phyloP scores from a whole-genome alignment of 2,329 filamentous ascomycete species.

The Aspergillus sergii region DNA sequence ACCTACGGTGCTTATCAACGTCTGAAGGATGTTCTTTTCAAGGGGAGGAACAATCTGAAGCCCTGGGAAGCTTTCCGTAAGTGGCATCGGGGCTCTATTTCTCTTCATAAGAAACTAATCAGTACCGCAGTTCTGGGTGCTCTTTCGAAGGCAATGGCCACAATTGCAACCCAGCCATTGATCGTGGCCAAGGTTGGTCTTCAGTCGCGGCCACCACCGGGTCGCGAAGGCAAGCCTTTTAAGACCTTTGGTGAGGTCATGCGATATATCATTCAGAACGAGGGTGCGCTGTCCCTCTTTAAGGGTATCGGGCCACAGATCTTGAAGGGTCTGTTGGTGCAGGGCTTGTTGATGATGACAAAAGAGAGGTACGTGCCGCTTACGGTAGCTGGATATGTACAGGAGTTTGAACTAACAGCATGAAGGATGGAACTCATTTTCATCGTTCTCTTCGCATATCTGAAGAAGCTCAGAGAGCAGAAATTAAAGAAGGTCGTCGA shows the following conservation, averaged over 20 bases:
- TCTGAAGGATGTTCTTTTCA: slow-evolving; percentile 75
- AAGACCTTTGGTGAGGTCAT: slow-evolving; percentile 93
- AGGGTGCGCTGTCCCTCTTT: slow-evolving; percentile 82
- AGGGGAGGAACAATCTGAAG: slow-evolving; percentile 72
- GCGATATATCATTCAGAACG: slow-evolving; percentile 86
- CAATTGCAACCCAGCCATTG: slow-evolving; percentile 87
- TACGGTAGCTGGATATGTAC: not conserved
- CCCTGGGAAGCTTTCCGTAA: slow-evolving; percentile 89
- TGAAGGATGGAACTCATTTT: slow-evolving; percentile 83
- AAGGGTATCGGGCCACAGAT: slow-evolving; percentile 97
- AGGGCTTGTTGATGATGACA: slow-evolving; percentile 98
- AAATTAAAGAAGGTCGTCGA: slow-evolving; percentile 70
- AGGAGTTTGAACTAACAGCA: slow-evolving; percentile 13
- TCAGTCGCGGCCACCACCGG: slow-evolving; percentile 86
- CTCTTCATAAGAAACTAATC: slow-evolving; percentile 15
- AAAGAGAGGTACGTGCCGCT: slow-evolving; percentile 74
- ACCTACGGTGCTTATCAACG: slow-evolving; percentile 97
- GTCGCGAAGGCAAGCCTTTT: slow-evolving; percentile 85
- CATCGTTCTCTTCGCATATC: slow-evolving; percentile 79
- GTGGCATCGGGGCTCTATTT: slow-evolving; percentile 40
- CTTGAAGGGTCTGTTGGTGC: slow-evolving; percentile 86
- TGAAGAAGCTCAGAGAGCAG: slow-evolving; percentile 69
- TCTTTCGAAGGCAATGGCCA: slow-evolving; percentile 89
- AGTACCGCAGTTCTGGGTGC: slow-evolving; percentile 74
- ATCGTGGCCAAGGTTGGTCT: slow-evolving; percentile 98